Evolutionary conservation across 441 rosid genomes (phyloP), one percentile per base, ranked within the genome.

Genomic region (Populus hybrid): DNA sequence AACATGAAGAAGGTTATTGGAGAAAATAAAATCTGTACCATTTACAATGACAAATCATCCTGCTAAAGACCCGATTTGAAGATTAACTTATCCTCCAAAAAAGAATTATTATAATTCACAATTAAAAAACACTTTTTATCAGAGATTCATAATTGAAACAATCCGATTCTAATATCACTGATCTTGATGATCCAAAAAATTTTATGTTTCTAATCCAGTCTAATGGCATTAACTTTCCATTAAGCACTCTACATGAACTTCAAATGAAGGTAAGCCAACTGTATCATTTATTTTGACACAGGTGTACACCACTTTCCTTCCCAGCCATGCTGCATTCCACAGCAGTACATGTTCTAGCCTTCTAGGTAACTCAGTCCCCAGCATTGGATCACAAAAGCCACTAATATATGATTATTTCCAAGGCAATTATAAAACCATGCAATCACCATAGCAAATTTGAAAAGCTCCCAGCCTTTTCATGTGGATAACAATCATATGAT

Each of bases 301-400:
- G 57, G 32, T 30, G 65, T 42, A n/a, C 6, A 3, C 30, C 18
- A 42, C 14, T 10, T 50, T 70, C 38, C 35, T 63, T 61, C 70
- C 40, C 21, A 54, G 21, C 42, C 68, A 61, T 38, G 21, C 30
- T 28, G 28, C 63, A 66, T 10, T 6, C 11, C 5, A 34, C 6
- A 3, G n/a, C 36, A 68, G 28, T 24, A 26, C 34, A 76, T 20
- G 23, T 30, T 30, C 32, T 30, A 30, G 32, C 32, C 32, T 67
- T 16, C 67, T 50, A 76, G 71, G 28, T 23, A 70, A 23, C 68
- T 57, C 63, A 36, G 12, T 24, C 71, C 76, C 75, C 70, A 73
- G 26, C 5, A 50, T 11, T 50, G 10, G 64, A 59, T 30, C 64
- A 26, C 20, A 8, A 76, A 26, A n/a, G 14, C 73, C 20, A 36